Evolutionary conservation across 371 early-diverging fungal species (phyloP).

Genomic region (Mucor piriformis): DNA sequence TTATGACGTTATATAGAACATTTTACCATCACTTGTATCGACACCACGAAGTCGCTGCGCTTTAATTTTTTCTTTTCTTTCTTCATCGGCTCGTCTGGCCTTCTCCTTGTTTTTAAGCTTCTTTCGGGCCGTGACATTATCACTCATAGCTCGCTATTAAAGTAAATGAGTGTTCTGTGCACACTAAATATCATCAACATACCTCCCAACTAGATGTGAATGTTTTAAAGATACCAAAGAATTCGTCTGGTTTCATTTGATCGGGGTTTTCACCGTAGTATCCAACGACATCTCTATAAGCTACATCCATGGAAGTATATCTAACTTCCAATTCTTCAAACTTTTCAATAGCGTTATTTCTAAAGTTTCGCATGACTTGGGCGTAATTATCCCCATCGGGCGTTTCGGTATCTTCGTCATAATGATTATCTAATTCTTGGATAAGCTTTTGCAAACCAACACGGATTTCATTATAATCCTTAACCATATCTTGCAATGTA

Average conservation of each 20-base stretch:
- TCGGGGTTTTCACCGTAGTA: slow-evolving; percentile 85
- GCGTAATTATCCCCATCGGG: slow-evolving; percentile 47
- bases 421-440: slow-evolving; percentile 53
- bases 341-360: slow-evolving; percentile 48
- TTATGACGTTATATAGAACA: not conserved
- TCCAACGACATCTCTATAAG: slow-evolving; percentile 68
- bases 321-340: slow-evolving; percentile 54
- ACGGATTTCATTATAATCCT: slow-evolving; percentile 60
- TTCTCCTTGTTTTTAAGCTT: slow-evolving; percentile 51
- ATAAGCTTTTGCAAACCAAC: slow-evolving; percentile 58
- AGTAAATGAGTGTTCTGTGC: too few relatives aligned
- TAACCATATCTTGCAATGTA: slow-evolving; percentile 57
- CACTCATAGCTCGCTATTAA: slow-evolving; percentile 51
- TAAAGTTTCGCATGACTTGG: slow-evolving; percentile 52
- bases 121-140: slow-evolving; percentile 45
- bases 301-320: slow-evolving; percentile 64
- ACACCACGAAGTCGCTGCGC: slow-evolving; percentile 49
- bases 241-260: slow-evolving; percentile 85
- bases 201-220: slow-evolving; percentile 77
- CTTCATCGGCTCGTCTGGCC: slow-evolving; percentile 44
- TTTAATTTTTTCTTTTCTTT: slow-evolving; percentile 47
- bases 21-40: slow-evolving; percentile 48
- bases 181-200: not conserved
- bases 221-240: slow-evolving; percentile 86
- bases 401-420: slow-evolving; percentile 33